Evolutionary conservation across 2,329 filamentous ascomycete genomes (phyloP), one percentile per base, ranked within the genome.

Genomic region (Scedosporium boydii): DNA sequence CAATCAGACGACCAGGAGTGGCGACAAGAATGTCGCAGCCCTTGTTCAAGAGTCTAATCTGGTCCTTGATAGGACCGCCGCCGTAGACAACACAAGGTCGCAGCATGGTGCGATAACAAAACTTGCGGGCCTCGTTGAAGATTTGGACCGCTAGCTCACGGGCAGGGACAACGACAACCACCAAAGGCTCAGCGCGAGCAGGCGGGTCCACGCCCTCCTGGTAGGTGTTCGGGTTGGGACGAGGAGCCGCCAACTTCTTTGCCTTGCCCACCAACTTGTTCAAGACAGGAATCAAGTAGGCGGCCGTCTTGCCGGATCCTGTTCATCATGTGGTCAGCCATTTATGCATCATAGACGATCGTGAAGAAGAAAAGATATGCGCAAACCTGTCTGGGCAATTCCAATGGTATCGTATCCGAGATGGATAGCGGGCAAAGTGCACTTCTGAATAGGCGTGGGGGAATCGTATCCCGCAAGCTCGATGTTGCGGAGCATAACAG

Each of bases 251-350:
- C 6, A 97, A 78, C 75, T 92, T 93, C 77, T 92, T 95, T 5
- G 90, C 91, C 77, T 98, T 98, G 27, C 95, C 95, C 91, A 98
- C 97, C 23, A 99, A 77, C 73, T 90, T 89, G 64, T 92, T 96
- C 60, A 98, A 70, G 64, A 96, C 90, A 0, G 95, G 95, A 62
- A 97, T 85, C 4, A 99, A 76, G 70, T 95, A 99, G 0, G 95
- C 93, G 0, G 90, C 93, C 0, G 95, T 99, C 80, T 99, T 99
- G 60, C 95, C 95, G 27, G 93, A 98, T 21, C 95, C 93, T 97
- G 58, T 4, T 65, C 21, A 60, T 34, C 23, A 41, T 55, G 65
- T 41, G 27, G 6, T 58, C 12, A 18, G 29, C 41, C n/a, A 46
- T 38, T 38, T 27, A 60, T 23, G 10, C 53, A 62, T 12, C 51